phyloP scores from a whole-genome alignment of 2,329 filamentous ascomycete species.

The Phialocephala subalpina region DNA sequence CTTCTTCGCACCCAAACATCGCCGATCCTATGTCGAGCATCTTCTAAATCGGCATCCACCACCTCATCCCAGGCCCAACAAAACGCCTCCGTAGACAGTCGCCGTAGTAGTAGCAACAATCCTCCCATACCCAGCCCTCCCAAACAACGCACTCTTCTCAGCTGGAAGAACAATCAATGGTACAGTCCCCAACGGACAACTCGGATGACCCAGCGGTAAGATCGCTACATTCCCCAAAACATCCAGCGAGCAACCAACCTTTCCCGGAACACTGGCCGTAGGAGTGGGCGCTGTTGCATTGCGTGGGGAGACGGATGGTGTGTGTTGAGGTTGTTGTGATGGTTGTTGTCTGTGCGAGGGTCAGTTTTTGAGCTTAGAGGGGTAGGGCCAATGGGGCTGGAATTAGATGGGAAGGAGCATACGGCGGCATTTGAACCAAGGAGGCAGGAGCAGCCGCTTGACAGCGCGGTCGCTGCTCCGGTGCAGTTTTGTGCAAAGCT shows the following conservation, averaged over 20 bases:
- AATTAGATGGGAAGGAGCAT: not conserved
- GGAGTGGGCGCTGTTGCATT: not conserved
- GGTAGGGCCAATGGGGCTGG: not conserved
- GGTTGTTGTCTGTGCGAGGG: not conserved
- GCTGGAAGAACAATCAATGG: not conserved
- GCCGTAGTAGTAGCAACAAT: too few species aligned
- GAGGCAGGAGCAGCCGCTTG: not conserved
- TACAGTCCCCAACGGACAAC: not conserved
- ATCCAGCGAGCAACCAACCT: not conserved
- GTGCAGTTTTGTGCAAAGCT: not conserved
- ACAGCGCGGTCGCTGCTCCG: not conserved
- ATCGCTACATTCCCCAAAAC: not conserved
- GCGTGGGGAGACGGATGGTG: not conserved
- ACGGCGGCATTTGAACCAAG: not conserved
- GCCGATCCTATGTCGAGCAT: too few species aligned
- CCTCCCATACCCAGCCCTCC: not conserved
- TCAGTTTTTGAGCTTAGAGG: not conserved
- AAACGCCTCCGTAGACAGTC: not conserved
- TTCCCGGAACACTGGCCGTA: not conserved
- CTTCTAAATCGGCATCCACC: too few species aligned
- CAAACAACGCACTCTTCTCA: not conserved
- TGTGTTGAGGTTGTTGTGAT: not conserved
- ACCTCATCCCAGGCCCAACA: not conserved
- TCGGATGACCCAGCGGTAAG: not conserved
- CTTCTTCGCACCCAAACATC: too few species aligned